Evolutionary conservation across 208 protist genomes (phyloP).

Genomic region (Naegleria gruberi): DNA sequence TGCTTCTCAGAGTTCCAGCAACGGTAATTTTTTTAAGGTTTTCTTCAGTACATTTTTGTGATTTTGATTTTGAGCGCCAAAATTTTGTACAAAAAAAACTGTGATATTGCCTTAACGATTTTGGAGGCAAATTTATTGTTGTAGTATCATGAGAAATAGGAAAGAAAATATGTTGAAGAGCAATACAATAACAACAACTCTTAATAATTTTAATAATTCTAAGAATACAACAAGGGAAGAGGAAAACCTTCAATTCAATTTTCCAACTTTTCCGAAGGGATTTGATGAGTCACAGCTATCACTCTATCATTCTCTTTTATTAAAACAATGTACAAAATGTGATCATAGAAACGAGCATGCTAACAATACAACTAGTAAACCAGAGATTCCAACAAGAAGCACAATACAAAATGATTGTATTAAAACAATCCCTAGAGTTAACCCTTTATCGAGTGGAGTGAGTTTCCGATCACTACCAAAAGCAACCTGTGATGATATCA

Average conservation of each 20-base stretch:
- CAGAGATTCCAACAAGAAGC: neutral
- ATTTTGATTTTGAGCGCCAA: too few relatives aligned
- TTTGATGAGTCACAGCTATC: neutral
- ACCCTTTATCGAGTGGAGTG: neutral
- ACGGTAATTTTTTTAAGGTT: too few relatives aligned
- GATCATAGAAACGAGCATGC: neutral
- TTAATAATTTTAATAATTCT: too few relatives aligned
- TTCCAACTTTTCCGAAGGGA: neutral
- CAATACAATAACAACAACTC: too few relatives aligned
- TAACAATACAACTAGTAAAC: neutral
- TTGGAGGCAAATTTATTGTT: too few relatives aligned
- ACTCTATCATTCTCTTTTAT: neutral
- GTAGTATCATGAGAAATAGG: too few relatives aligned
- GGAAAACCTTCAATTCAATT: neutral
- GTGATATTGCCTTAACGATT: too few relatives aligned
- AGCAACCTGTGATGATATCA: neutral
- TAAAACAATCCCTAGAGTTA: neutral
- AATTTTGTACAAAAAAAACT: too few relatives aligned
- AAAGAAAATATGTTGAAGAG: too few relatives aligned
- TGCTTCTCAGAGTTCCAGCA: too few relatives aligned
- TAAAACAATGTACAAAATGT: neutral
- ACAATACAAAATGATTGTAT: neutral
- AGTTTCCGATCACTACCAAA: neutral
- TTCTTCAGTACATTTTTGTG: too few relatives aligned
- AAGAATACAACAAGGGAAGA: neutral